A percentile compares a stretch with the other conserved stretches of the same genome.
phyloP scores from a whole-genome alignment of 1,284 basidiomycete genomes.

The Cystobasidium sp. region DNA sequence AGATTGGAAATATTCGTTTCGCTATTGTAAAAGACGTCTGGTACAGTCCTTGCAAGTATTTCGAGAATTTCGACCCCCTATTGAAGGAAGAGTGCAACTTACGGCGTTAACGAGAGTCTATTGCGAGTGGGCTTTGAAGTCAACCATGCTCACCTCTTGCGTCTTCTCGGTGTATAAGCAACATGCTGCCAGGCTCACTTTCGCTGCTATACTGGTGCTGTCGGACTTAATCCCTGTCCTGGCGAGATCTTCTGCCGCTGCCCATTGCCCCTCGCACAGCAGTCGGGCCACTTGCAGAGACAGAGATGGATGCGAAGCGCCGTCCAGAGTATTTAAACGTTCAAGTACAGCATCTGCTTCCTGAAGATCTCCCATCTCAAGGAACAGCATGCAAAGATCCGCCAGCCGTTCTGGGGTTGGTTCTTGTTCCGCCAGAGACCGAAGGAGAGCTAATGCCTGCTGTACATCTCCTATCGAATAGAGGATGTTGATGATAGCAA shows the following conservation, averaged over 20 bases:
- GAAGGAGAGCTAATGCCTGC: conserved; percentile 12
- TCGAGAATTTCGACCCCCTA: conserved; percentile 31
- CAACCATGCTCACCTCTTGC: not conserved
- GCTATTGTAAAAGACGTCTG: conserved; percentile 26
- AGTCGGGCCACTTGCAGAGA: not conserved
- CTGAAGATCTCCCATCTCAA: conserved; percentile 25
- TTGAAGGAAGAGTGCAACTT: too few relatives aligned
- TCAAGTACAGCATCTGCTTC: not conserved
- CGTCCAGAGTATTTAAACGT: not conserved
- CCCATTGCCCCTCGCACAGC: conserved; percentile 4
- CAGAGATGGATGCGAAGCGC: not conserved
- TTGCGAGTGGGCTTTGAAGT: not conserved
- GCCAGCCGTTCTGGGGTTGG: not conserved
- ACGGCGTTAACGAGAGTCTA: too few relatives aligned
- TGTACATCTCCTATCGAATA: conserved; percentile 1
- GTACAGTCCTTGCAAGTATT: conserved; percentile 2
- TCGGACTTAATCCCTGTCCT: not conserved
- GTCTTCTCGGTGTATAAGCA: conserved; percentile 35
- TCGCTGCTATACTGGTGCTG: not conserved
- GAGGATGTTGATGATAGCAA: conserved; percentile 28
- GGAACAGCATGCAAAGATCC: conserved; percentile 5
- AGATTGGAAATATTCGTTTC: conserved; percentile 36
- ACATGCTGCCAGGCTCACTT: conserved; percentile 22
- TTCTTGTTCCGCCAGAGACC: not conserved
- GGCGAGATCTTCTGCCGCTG: conserved; percentile 12